phyloP scores from a whole-genome alignment of 148 eudicot genomes.

The Silene uniflora region DNA sequence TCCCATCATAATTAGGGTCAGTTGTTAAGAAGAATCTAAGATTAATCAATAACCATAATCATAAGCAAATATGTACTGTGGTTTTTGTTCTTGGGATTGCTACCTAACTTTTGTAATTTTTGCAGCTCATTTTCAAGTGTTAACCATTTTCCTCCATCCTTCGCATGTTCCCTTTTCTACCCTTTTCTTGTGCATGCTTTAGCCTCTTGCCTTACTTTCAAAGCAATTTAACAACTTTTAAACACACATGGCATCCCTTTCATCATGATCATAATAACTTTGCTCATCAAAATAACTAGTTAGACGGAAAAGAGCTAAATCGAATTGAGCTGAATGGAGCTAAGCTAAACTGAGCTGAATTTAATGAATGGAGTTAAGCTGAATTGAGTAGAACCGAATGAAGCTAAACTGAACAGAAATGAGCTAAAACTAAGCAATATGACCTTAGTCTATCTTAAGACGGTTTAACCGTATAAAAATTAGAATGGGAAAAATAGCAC shows the following conservation, averaged over 20 bases:
- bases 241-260: constrained; percentile 29
- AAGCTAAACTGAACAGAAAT: no score
- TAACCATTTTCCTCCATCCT: constrained; percentile 20
- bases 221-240: constrained; percentile 18
- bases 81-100: constrained; percentile 30
- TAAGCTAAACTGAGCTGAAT: no score
- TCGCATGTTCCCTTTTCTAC: constrained; percentile 19
- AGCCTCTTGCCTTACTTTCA: constrained; percentile 23
- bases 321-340: no score
- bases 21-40: constrained; percentile 17
- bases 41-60: constrained; percentile 30
- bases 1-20: constrained; percentile 30
- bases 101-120: constrained; percentile 22
- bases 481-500: no score
- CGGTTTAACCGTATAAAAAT: no score
- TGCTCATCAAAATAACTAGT: not conserved
- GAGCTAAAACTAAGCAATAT: no score
- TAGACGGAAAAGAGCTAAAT: no score
- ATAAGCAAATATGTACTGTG: constrained; percentile 27
- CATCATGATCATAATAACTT: constrained; percentile 25
- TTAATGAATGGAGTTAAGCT: no score
- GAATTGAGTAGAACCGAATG: no score
- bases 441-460: no score
- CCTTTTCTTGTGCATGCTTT: constrained; percentile 22
- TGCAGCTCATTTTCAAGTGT: constrained; percentile 11